Evolutionary conservation across 2,329 filamentous ascomycete genomes (phyloP), one percentile per base, ranked within the genome.

Genomic region (Atkinsonella hypoxylon): DNA sequence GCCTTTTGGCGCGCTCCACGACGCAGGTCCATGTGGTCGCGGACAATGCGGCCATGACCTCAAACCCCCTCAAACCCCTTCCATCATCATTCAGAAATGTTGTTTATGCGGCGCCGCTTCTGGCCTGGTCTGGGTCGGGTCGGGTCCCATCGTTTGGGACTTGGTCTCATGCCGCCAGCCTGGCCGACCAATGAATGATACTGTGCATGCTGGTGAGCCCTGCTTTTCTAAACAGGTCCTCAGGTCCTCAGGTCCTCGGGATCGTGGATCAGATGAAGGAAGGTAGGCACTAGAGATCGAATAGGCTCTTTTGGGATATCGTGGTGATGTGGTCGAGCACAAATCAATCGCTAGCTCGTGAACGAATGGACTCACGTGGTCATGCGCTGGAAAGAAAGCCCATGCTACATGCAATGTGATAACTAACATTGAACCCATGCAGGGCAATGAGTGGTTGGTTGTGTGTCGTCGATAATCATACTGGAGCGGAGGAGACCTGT

Each of bases 11-110:
- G 32, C 46, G 38, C 48, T 50, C 42, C 48, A 26, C 44, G 49
- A 51, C 20, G 49, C 49, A 47, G 44, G 45, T 51, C 44, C 49
- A 30, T 47, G 31, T 44, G 49, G 49, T 44, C 49, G 49, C 39
- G 44, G 44, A 43, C 38, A 13, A 41, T 43, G 49, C 49, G 49
- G 49, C 44, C 45, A 41, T 22, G 43, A 18, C 10, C 10, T 15
- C 15, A 4, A 12, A 15, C 9, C 5, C 30, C 10, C 34, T 8
- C 32, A 4, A 13, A 3, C 4, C 43, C 43, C 3, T 15, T 11
- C 42, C n/a, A 6, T 10, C 11, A 30, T 45, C 7, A 32, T 32
- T 38, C 44, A 34, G 44, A 46, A 36, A 11, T 13, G 30, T 26
- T 17, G 32, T 46, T 46, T 44, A 39, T 39, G 34, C 34, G 15